Base-by-base conservation (phyloP, 2,329 filamentous ascomycete species). In the Fusarium haematococcum region DNA sequence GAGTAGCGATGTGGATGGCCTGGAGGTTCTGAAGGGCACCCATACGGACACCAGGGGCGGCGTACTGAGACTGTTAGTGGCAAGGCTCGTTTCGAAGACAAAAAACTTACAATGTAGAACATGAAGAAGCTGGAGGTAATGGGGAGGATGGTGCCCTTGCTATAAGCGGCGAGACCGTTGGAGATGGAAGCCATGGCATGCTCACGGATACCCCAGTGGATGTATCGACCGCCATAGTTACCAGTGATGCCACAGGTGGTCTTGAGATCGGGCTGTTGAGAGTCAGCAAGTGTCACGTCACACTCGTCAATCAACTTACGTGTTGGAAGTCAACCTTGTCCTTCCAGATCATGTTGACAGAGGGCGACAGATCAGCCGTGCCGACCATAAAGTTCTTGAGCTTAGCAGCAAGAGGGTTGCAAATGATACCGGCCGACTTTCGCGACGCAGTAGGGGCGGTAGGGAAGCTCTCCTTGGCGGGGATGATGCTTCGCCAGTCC, bases 121-220 rank as follows among this genome's bases (percentile, higher is more conserved):
- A 91, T 91, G 83, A 91, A 91, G 81, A 91, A 91, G 6, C 85
- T 86, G 0, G 87, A 87, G 1, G 89, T 91, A 39, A 91, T 81
- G 0, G 89, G 89, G 9, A 91, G 80, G 71, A 91, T 86, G 0
- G 88, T 89, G 27, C 85, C 86, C 39, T 84, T 87, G 67, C 84
- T 83, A 68, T 85, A 92, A 2, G 90, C 90, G 0, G 90, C 89
- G 5, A 92, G 80, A 4, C 90, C 91, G 77, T 90, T 90, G 8
- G 86, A 85, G 27, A 90, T 87, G 33, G 86, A 81, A 3, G 85
- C 85, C 90, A 92, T 92, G 64, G 89, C 89, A 76, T 91, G 89
- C 74, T 91, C 89, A 6, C 90, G 87, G 63, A 91, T 87, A 43
- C 89, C 90, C 78, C 86, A 91, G 79, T 89, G 89, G 71, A 91